Evolutionary conservation across 1,139 yeast species (phyloP).

Genomic region (Chernovozyma aurita): DNA sequence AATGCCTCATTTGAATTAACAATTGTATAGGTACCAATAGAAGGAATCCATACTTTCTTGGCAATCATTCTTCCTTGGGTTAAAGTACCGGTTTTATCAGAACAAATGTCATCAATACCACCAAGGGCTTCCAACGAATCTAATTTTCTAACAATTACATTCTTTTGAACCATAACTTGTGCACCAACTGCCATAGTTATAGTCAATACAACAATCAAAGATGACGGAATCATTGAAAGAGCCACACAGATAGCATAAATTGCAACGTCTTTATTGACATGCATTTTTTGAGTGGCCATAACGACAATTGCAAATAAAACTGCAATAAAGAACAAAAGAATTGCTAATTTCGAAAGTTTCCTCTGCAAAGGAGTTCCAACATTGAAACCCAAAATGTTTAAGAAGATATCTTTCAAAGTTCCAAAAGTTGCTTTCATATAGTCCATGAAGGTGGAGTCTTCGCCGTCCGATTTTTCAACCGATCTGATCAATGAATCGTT

Average conservation of each 20-base stretch:
- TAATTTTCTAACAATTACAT: slow-evolving; percentile 44
- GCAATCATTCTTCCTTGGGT: slow-evolving; percentile 50
- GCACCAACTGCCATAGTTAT: slow-evolving; percentile 49
- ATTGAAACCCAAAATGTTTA: slow-evolving; percentile 31
- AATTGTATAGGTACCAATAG: slow-evolving; percentile 30
- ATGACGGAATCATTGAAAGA: slow-evolving; percentile 53
- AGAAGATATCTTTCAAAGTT: slow-evolving; percentile 42
- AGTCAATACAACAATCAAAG: slow-evolving; percentile 52
- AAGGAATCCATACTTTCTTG: slow-evolving; percentile 32
- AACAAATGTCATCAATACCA: slow-evolving; percentile 46
- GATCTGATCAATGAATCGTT: slow-evolving; percentile 9
- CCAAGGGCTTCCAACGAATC: slow-evolving; percentile 48
- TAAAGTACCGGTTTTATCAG: slow-evolving; percentile 53
- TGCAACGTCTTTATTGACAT: slow-evolving; percentile 39
- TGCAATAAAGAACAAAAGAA: slow-evolving; percentile 35
- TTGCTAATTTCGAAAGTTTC: slow-evolving; percentile 42
- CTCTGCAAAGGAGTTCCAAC: slow-evolving; percentile 44
- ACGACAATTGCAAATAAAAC: slow-evolving; percentile 36
- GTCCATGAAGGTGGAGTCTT: slow-evolving; percentile 35
- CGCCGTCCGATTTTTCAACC: slow-evolving; percentile 11
- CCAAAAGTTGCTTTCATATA: slow-evolving; percentile 43
- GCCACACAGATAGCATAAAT: slow-evolving; percentile 41
- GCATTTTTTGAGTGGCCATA: slow-evolving; percentile 32
- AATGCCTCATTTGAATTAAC: slow-evolving; percentile 35
- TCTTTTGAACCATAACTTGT: slow-evolving; percentile 39